Percentiles rank a stretch among this genome's conserved stretches.
phyloP scores from a whole-genome alignment of 768 basidiomycete species.

The Leccinellum rugosiceps region DNA sequence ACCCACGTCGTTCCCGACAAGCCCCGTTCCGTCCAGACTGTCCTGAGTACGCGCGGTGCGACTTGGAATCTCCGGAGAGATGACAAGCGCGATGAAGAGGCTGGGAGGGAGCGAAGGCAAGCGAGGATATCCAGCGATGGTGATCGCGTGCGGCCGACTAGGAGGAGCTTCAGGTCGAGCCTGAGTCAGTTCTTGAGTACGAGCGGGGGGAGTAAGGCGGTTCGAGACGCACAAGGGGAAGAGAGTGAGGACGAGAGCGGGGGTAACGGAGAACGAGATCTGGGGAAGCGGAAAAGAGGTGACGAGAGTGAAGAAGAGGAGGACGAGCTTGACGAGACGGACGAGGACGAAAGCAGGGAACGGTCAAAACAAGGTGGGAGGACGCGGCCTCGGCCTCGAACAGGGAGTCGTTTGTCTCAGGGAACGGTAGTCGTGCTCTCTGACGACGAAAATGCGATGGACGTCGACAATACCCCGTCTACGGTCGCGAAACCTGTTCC shows the following conservation, averaged over 20 bases:
- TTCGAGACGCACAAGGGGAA: not conserved
- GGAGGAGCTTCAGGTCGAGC: constrained; percentile 41
- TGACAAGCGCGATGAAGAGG: constrained; percentile 10
- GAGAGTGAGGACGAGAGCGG: not conserved
- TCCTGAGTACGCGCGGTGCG: constrained; percentile 51
- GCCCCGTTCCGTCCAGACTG: constrained; percentile 35
- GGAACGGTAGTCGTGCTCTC: constrained; percentile 19
- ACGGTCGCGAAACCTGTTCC: constrained; percentile 15
- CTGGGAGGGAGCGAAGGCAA: constrained; percentile 38
- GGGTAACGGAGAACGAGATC: not conserved
- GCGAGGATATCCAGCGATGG: constrained; percentile 19
- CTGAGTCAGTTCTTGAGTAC: constrained; percentile 56
- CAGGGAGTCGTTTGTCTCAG: constrained; percentile 17
- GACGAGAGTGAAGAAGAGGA: not conserved
- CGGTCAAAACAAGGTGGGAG: not conserved
- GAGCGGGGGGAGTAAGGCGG: constrained; percentile 39
- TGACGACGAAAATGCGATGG: constrained; percentile 28
- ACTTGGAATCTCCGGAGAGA: constrained; percentile 41
- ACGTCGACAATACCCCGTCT: constrained; percentile 22
- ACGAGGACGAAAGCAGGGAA: not conserved
- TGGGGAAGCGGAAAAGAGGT: not conserved
- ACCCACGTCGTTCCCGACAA: constrained; percentile 7
- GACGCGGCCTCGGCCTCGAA: constrained; percentile 7
- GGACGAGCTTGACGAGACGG: not conserved
- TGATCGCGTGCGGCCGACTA: constrained; percentile 7